These are phyloP conservation scores for Platanthera guangdongensis DNA, from an alignment of 106 monocot genomes.

Conservation along the genomic window DNA sequence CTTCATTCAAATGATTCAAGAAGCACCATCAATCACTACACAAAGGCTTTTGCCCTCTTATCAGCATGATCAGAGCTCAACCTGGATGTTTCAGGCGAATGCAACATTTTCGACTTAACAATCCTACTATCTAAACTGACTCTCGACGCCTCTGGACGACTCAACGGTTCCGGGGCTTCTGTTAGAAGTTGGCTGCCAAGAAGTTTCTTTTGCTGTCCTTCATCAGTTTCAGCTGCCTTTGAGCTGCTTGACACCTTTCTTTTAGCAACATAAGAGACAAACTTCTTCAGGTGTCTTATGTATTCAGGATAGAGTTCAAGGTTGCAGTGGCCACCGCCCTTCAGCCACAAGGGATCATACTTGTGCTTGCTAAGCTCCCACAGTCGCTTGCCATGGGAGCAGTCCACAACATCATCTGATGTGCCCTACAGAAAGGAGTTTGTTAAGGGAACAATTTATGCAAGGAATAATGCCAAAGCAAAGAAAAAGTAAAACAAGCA, in stretches of 20 bases:
- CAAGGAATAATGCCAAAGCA: neutral
- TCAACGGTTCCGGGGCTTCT: slow-evolving; percentile 2
- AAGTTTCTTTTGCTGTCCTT: slow-evolving; percentile 5
- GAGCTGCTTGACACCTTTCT: slow-evolving; percentile 17
- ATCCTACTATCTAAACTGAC: slow-evolving; percentile 50
- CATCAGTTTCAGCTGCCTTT: slow-evolving; percentile 3
- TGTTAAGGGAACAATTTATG: slow-evolving; percentile 1
- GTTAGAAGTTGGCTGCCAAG: slow-evolving; percentile 8
- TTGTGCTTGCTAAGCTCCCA: slow-evolving; percentile 67
- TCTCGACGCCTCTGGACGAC: slow-evolving; percentile 26
- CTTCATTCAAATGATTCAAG: neutral
- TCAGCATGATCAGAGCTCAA: slow-evolving; percentile 49
- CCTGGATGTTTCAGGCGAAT: slow-evolving; percentile 38
- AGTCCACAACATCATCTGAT: slow-evolving; percentile 64
- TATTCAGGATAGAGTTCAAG: slow-evolving; percentile 61
- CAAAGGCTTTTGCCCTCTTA: slow-evolving; percentile 29
- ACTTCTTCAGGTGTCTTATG: slow-evolving; percentile 57
- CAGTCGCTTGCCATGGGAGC: slow-evolving; percentile 60
- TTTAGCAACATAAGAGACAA: slow-evolving; percentile 36
- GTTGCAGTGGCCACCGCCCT: slow-evolving; percentile 62
- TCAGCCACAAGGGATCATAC: slow-evolving; percentile 55
- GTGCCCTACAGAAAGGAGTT: slow-evolving; percentile 40
- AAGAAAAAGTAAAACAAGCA: neutral
- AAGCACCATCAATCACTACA: neutral
- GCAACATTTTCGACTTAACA: slow-evolving; percentile 21